Conservation (phyloP, 805 yeast species). For the Barnettozyma pratensis region DNA sequence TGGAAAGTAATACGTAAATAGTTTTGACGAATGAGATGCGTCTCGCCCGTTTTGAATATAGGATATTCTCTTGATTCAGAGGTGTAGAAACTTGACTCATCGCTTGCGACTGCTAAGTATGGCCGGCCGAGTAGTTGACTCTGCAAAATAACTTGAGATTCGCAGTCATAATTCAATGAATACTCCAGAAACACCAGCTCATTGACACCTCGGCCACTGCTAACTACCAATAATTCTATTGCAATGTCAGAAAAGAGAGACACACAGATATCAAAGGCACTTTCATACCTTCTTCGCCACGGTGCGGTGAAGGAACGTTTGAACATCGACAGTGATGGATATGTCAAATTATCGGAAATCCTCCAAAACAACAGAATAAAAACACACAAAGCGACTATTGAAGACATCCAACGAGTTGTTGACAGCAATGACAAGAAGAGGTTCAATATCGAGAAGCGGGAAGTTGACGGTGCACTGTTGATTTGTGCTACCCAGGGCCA, state of each 20-base stretch:
- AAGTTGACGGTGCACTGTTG: constrained; percentile 20
- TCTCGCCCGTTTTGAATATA: not conserved
- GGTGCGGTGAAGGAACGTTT: constrained; percentile 70
- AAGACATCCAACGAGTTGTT: constrained; percentile 60
- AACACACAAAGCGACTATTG: constrained; percentile 45
- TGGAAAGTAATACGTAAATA: not conserved
- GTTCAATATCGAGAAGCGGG: constrained; percentile 40
- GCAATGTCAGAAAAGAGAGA: constrained; percentile 34
- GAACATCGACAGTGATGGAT: constrained; percentile 63
- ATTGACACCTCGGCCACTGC: no score
- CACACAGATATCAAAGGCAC: constrained; percentile 59
- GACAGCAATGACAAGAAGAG: constrained; percentile 64
- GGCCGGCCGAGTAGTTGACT: no score
- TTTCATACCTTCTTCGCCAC: constrained; percentile 80
- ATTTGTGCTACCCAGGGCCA: constrained; percentile 97
- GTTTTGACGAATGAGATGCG: not conserved
- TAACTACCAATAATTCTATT: no score
- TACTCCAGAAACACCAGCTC: no score
- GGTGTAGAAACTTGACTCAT: no score
- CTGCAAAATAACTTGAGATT: no score
- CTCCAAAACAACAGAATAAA: constrained; percentile 55
- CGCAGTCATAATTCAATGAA: no score
- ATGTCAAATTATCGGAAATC: constrained; percentile 47
- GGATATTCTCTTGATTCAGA: not conserved
- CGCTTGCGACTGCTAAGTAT: no score